Evolutionary conservation across 2,329 filamentous ascomycete genomes (phyloP).

Genomic region (Microdochium paspali): DNA sequence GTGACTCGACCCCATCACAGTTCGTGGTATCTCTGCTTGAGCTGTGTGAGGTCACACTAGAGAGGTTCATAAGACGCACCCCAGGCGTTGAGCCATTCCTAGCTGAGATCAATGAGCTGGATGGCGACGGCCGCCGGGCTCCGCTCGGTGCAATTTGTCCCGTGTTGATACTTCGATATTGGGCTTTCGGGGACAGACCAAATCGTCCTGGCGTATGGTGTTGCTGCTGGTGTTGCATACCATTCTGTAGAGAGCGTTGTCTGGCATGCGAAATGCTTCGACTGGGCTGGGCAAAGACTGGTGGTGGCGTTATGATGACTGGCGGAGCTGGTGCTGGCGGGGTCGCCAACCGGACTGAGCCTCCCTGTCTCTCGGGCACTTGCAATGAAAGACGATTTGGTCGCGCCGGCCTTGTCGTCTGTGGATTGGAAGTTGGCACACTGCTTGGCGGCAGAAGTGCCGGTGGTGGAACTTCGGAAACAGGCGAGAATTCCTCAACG

Average conservation of each 20-base stretch:
- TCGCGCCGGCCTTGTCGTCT: slow-evolving; percentile 16
- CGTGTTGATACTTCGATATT: background rate
- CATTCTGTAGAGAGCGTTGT: background rate
- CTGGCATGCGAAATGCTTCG: background rate
- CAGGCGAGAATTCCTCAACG: slow-evolving; percentile 10
- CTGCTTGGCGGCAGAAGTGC: background rate
- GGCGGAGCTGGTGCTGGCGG: slow-evolving; percentile 35
- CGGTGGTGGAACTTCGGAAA: background rate
- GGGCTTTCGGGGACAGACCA: background rate
- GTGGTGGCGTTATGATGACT: slow-evolving; percentile 32
- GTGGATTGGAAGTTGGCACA: slow-evolving; percentile 4
- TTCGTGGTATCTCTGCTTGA: slow-evolving; percentile 39
- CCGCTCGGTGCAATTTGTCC: background rate
- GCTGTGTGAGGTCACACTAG: slow-evolving; percentile 1
- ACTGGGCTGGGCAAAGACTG: slow-evolving; percentile 10
- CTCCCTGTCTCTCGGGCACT: slow-evolving; percentile 51
- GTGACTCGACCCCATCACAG: slow-evolving; percentile 44
- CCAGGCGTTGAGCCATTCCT: slow-evolving; percentile 9
- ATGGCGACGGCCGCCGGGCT: background rate
- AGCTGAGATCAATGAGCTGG: slow-evolving; percentile 2
- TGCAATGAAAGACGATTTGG: slow-evolving; percentile 49
- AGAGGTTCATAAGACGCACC: slow-evolving; percentile 10
- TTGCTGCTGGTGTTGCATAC: background rate
- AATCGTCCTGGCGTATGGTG: background rate
- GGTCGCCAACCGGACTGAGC: slow-evolving; percentile 53